Evolutionary conservation across 2,329 filamentous ascomycete species (phyloP).

Genomic region (Colletotrichum tofieldiae): DNA sequence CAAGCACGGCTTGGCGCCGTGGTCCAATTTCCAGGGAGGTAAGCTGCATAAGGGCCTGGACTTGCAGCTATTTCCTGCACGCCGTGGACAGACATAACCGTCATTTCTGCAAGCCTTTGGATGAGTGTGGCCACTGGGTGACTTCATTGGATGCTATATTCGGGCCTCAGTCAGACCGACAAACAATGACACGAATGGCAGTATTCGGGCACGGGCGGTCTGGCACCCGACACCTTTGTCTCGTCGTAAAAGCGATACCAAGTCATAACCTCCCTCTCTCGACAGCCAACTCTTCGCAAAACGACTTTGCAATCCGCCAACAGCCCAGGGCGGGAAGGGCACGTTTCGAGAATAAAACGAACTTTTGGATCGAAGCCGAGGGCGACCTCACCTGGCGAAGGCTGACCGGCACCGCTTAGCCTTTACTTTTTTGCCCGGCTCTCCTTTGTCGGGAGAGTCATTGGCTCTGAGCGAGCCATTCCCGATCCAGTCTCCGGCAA

Average conservation of each 20-base stretch:
- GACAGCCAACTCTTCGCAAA: not conserved
- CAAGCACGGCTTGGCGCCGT: slow-evolving; percentile 18
- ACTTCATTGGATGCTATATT: slow-evolving; percentile 18
- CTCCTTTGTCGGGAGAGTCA: slow-evolving; percentile 37
- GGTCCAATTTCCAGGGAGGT: slow-evolving; percentile 4
- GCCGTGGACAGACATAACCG: slow-evolving; percentile 12
- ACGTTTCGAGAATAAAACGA: not conserved
- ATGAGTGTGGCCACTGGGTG: slow-evolving; percentile 9
- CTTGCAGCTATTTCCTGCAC: not conserved
- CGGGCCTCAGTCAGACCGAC: slow-evolving; percentile 20
- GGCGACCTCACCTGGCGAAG: slow-evolving; percentile 23
- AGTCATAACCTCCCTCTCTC: not conserved
- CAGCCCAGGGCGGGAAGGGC: not conserved
- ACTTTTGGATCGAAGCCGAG: not conserved
- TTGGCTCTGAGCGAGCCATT: slow-evolving; percentile 34
- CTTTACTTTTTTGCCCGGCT: slow-evolving; percentile 11
- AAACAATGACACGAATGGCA: slow-evolving; percentile 20
- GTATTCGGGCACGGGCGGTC: slow-evolving; percentile 7
- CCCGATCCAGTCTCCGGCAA: slow-evolving; percentile 21
- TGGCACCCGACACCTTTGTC: slow-evolving; percentile 5
- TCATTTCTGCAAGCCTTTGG: not conserved
- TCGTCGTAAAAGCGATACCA: not conserved
- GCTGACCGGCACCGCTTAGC: slow-evolving; percentile 15
- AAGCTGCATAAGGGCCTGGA: not conserved
- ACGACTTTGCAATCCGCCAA: not conserved